Conservation (phyloP, 345 rosid genomes). For the Euphorbia pulcherrima region DNA sequence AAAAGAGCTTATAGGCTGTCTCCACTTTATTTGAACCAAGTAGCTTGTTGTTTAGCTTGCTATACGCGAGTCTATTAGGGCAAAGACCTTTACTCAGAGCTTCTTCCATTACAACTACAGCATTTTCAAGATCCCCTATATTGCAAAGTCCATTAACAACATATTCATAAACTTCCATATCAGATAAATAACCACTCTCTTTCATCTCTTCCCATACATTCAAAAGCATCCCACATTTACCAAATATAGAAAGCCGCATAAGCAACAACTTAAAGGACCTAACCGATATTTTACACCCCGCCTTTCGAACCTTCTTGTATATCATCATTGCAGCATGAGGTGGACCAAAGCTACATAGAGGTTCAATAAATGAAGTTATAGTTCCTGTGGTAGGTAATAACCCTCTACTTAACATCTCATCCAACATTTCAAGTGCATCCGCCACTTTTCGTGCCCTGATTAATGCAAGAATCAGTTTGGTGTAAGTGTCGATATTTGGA, state of each 20-base stretch:
- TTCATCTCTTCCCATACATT: conserved; percentile 88
- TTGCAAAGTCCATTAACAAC: conserved; percentile 81
- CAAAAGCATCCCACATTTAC: conserved; percentile 84
- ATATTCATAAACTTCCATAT: conserved; percentile 69
- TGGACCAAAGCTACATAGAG: conserved; percentile 78
- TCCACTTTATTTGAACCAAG: conserved; percentile 65
- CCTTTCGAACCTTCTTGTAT: conserved; percentile 67
- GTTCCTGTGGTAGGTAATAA: conserved; percentile 60
- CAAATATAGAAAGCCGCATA: conserved; percentile 76
- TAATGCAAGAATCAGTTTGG: conserved; percentile 52
- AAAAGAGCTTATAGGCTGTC: conserved; percentile 70
- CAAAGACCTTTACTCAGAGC: conserved; percentile 67
- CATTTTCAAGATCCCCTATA: conserved; percentile 83
- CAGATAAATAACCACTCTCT: conserved; percentile 60
- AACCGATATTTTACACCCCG: conserved; percentile 59
- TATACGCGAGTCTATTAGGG: conserved; percentile 67
- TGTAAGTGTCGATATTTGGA: conserved; percentile 59
- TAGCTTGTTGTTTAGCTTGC: conserved; percentile 71
- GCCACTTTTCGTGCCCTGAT: conserved; percentile 72
- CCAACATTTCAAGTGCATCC: conserved; percentile 81
- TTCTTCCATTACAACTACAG: conserved; percentile 88
- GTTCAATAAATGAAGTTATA: conserved; percentile 58
- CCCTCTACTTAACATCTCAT: conserved; percentile 63
- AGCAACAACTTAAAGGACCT: conserved; percentile 73
- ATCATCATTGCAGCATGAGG: conserved; percentile 81